Base-by-base conservation (phyloP, 2,329 filamentous ascomycete species). In the Botrytis byssoidea region DNA sequence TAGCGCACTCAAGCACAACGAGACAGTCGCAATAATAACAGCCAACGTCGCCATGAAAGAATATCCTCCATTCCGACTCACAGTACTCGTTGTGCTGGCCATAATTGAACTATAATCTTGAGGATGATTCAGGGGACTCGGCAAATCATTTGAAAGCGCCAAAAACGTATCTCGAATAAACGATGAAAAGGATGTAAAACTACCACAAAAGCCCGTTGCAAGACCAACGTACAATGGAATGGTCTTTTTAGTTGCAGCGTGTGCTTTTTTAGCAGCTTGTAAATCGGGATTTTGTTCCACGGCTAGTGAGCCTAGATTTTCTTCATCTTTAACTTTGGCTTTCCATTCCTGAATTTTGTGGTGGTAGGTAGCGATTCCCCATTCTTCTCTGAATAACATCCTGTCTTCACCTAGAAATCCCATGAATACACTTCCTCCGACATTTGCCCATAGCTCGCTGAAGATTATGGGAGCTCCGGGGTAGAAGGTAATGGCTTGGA, bases 141-240 rank as follows among this genome's bases (percentile, higher is more conserved):
- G 85, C 18, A 97, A 83, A 76, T 92, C 87, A 80, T 97, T 96
- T 6, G 93, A 91, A 29, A 97, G 83, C 0, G 93, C 91, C 35
- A 97, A 86, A 80, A 97, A 97, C 22, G 87, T 83, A 78, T 97
- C 95, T 10, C 93, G 88, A 65, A 95, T 90, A 80, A 97, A 97
- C 32, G 91, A 90, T 0, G 94, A 97, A 82, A 97, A 97, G 16
- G 92, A 95, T 0, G 95, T 98, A 79, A 96, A 93, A 77, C 92
- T 95, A 75, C 95, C 93, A 79, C 94, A 97, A 82, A 96, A 96
- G 18, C 92, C 95, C 0, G 92, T 97, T 0, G 93, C 89, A 9
- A 98, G 88, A 69, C 93, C 95, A 74, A 97, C 92, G 80, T 97
- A 97, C 0, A 97, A 85, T 0, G 95, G 95, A 42, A 97, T 92